phyloP scores from a whole-genome alignment of 306 rosid genomes.

The Fragaria ananassa region DNA sequence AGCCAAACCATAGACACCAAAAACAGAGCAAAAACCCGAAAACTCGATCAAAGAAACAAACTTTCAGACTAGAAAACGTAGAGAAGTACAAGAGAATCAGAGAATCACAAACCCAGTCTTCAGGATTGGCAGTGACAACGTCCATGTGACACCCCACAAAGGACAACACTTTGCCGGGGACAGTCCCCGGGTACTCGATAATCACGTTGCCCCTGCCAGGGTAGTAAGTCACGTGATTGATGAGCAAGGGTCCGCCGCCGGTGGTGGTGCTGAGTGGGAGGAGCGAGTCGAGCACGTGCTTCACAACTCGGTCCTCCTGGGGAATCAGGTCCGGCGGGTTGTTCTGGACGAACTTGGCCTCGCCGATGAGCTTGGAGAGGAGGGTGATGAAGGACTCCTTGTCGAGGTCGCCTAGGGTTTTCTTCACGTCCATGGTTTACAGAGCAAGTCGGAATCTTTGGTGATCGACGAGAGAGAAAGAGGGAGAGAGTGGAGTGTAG shows the following conservation, averaged over 20 bases:
- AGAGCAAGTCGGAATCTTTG: background rate
- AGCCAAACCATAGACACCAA: background rate
- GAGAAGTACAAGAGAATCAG: background rate
- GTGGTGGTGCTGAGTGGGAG: conserved; percentile 65
- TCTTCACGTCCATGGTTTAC: conserved; percentile 49
- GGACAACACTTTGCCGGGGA: conserved; percentile 63
- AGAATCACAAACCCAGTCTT: conserved; percentile 58
- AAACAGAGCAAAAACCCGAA: background rate
- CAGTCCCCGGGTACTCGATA: conserved; percentile 81
- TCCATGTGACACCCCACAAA: conserved; percentile 95
- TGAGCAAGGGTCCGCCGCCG: conserved; percentile 69
- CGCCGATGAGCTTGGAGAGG: conserved; percentile 71
- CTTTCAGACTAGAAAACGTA: background rate
- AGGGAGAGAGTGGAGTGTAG: background rate
- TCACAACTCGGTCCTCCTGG: conserved; percentile 66
- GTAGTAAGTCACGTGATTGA: conserved; percentile 65
- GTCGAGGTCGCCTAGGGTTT: conserved; percentile 55
- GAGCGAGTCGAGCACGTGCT: conserved; percentile 61
- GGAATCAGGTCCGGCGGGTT: conserved; percentile 83
- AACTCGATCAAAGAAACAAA: background rate
- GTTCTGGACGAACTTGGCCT: conserved; percentile 78
- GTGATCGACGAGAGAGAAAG: background rate
- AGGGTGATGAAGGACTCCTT: conserved; percentile 58
- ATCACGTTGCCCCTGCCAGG: conserved; percentile 78
- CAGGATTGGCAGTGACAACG: conserved; percentile 87